phyloP scores from a whole-genome alignment of 345 rosid species.

The Bruguiera sexangula region DNA sequence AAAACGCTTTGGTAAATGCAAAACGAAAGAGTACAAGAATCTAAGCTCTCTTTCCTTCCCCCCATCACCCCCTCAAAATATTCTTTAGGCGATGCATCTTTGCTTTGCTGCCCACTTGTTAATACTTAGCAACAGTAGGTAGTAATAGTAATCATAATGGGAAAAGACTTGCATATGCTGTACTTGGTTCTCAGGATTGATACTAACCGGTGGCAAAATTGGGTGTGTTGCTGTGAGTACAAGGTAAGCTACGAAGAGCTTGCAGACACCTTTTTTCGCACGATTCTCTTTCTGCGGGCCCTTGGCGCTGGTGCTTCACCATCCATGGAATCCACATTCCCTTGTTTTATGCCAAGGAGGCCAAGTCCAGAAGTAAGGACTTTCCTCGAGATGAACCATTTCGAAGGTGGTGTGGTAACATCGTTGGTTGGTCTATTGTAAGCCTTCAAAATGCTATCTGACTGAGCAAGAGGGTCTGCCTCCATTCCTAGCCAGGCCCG shows the following conservation, averaged over 20 bases:
- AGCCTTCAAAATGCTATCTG: conserved; percentile 65
- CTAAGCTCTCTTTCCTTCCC: too few relatives aligned
- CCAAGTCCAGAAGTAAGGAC: conserved; percentile 74
- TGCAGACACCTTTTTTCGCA: conserved; percentile 69
- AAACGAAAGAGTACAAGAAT: too few relatives aligned
- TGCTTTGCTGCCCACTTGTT: too few relatives aligned
- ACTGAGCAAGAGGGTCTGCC: conserved; percentile 74
- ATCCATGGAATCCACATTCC: conserved; percentile 25
- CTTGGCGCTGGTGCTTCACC: conserved; percentile 54
- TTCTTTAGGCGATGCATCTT: too few relatives aligned
- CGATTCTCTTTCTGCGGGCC: conserved; percentile 73
- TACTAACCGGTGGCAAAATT: conserved; percentile 26
- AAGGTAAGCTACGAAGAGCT: conserved; percentile 28
- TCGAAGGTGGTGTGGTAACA: conserved; percentile 44
- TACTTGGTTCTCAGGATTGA: too few relatives aligned
- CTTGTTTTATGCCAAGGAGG: conserved; percentile 73
- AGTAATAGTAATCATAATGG: too few relatives aligned
- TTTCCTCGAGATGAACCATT: conserved; percentile 82
- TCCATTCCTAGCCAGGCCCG: conserved; percentile 86
- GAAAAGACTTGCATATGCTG: too few relatives aligned
- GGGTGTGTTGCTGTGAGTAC: conserved; percentile 7
- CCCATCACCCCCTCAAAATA: too few relatives aligned
- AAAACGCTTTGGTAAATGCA: too few relatives aligned
- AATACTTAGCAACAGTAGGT: too few relatives aligned
- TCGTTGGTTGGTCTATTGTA: conserved; percentile 60